Evolutionary conservation across 73 alveolate species (phyloP).

Genomic region (Paramecium sexaurelia): DNA sequence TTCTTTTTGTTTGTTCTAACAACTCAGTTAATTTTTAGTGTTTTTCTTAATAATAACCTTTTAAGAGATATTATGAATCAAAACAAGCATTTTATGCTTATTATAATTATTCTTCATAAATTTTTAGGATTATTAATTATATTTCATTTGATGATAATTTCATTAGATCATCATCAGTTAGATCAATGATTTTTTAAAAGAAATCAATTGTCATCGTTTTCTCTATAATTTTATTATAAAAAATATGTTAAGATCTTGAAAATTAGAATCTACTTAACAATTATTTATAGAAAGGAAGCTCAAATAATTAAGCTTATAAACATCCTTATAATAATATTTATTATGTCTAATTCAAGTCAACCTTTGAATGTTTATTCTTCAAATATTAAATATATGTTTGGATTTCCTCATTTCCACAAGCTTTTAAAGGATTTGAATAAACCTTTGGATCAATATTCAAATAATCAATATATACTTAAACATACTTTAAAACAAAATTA

Average conservation of each 20-base stretch:
- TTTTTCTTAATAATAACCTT: background rate
- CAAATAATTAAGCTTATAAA: background rate
- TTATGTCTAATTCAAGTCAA: background rate
- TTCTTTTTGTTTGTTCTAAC: background rate
- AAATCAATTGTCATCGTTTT: background rate
- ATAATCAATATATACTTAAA: background rate
- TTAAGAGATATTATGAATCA: background rate
- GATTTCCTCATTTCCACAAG: background rate
- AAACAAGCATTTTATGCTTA: background rate
- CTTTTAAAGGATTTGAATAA: constrained; percentile 1
- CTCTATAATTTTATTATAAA: background rate
- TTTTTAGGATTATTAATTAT: background rate
- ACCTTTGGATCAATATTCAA: background rate
- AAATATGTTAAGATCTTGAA: constrained; percentile 9
- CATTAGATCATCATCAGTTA: constrained; percentile 15
- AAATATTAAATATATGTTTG: background rate
- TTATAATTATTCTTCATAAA: background rate
- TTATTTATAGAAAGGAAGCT: background rate
- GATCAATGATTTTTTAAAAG: background rate
- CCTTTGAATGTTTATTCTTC: background rate
- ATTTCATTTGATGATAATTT: constrained; percentile 15
- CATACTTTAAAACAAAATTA: background rate
- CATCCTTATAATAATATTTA: background rate
- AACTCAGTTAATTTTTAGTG: background rate
- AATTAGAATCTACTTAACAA: background rate